phyloP scores from a whole-genome alignment of 2,329 filamentous ascomycete genomes.

The Fusarium longipes region DNA sequence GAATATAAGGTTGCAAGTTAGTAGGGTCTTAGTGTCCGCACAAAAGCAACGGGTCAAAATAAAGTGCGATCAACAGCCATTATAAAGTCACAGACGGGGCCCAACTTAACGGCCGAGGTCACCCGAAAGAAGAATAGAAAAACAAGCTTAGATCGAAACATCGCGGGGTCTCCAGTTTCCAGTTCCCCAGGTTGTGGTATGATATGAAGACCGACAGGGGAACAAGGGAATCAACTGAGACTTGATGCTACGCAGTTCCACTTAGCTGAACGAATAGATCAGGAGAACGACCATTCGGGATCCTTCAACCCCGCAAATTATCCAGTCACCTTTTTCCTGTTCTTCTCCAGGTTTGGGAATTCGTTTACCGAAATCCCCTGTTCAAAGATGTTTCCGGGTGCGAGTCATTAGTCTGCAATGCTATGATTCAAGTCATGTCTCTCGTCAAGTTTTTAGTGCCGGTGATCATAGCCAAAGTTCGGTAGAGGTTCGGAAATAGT shows the following conservation, averaged over 20 bases:
- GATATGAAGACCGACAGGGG: background rate
- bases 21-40: background rate
- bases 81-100: background rate
- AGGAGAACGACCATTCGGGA: background rate
- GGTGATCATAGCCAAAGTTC: background rate
- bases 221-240: background rate
- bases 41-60: background rate
- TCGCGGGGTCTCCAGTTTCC: conserved; percentile 25
- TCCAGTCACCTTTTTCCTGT: background rate
- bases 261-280: conserved; percentile 6
- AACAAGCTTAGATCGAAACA: background rate
- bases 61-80: conserved; percentile 2
- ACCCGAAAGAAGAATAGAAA: background rate
- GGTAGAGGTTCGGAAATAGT: background rate
- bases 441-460: background rate
- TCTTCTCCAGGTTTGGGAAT: background rate
- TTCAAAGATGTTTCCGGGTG: background rate
- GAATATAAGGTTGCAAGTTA: background rate
- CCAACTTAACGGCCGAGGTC: background rate
- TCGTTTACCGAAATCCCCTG: conserved; percentile 3
- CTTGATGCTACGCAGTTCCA: conserved; percentile 6
- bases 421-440: background rate
- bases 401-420: conserved; percentile 2
- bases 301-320: background rate
- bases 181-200: conserved; percentile 13